These are phyloP conservation scores for Anacardium occidentale DNA, from an alignment of 345 rosid species.

Conservation along the genomic window DNA sequence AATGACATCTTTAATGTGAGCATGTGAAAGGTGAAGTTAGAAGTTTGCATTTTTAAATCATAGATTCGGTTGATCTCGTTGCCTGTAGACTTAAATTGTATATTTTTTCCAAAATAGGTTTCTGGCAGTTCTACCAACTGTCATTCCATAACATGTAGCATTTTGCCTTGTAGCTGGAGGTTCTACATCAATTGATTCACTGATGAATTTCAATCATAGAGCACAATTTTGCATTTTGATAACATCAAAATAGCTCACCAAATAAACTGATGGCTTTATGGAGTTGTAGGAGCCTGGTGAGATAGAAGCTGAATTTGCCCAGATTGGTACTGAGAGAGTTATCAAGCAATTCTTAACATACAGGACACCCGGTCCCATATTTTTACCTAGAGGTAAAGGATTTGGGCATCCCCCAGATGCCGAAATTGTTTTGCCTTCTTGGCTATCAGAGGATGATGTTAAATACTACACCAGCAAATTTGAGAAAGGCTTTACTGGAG, in stretches of 20 bases:
- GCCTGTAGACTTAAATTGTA: background rate
- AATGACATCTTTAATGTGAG: too few species aligned
- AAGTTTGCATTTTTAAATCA: background rate
- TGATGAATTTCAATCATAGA: background rate
- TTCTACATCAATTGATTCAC: background rate
- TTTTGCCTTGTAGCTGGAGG: background rate
- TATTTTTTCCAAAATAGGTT: background rate
- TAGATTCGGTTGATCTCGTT: background rate
- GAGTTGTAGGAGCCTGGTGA: conserved; percentile 54
- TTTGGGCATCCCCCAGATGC: conserved; percentile 34
- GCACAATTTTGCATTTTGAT: background rate
- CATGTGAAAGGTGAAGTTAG: background rate
- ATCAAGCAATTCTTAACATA: conserved; percentile 48
- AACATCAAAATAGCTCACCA: background rate
- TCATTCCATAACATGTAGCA: too few species aligned
- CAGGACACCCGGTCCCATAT: conserved; percentile 50
- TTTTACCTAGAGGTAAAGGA: conserved; percentile 47
- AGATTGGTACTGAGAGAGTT: conserved; percentile 43
- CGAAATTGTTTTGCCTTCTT: conserved; percentile 49
- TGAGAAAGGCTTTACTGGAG: conserved; percentile 73
- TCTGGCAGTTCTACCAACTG: background rate
- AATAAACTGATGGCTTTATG: background rate
- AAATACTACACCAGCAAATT: conserved; percentile 48
- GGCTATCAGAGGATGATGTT: conserved; percentile 65
- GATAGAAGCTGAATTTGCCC: conserved; percentile 57